Percentiles rank a stretch among this genome's conserved stretches.
Conservation (phyloP, 169 alveolate genomes). For the Plasmodium cynomolgi region DNA sequence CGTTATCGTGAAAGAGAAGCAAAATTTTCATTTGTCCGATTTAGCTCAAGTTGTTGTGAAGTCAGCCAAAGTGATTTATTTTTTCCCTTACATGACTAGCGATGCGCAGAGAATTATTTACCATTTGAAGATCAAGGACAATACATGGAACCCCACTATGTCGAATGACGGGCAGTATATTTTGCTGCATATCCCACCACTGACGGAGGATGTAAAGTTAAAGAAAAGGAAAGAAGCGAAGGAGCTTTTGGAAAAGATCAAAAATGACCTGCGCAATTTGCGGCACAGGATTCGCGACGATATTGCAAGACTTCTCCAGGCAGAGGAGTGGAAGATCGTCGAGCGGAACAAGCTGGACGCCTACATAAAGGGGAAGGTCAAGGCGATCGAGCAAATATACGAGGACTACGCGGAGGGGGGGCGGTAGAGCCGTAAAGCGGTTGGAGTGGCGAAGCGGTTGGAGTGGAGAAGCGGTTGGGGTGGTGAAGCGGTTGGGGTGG, state of each 20-base stretch:
- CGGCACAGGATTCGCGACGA: slow-evolving; percentile 48
- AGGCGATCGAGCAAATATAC: slow-evolving; percentile 24
- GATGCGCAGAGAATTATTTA: slow-evolving; percentile 66
- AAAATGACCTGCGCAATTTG: slow-evolving; percentile 56
- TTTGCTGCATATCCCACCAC: slow-evolving; percentile 43
- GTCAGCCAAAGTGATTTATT: slow-evolving; percentile 23
- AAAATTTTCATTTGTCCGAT: slow-evolving; percentile 33
- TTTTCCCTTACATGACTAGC: slow-evolving; percentile 40
- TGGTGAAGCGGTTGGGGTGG: not conserved
- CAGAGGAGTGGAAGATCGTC: slow-evolving; percentile 62
- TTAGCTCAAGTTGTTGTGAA: slow-evolving; percentile 65
- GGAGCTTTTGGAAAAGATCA: slow-evolving; percentile 55
- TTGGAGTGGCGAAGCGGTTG: not conserved
- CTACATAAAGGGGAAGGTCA: slow-evolving; percentile 46
- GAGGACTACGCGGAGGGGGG: not conserved
- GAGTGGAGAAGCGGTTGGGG: not conserved
- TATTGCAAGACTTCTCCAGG: slow-evolving; percentile 20
- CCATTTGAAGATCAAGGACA: slow-evolving; percentile 47
- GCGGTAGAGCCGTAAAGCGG: not conserved
- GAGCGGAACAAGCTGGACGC: slow-evolving; percentile 54
- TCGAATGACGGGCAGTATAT: slow-evolving; percentile 38
- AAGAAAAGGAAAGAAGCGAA: slow-evolving; percentile 73
- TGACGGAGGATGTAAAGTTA: slow-evolving; percentile 43
- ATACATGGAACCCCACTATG: slow-evolving; percentile 55
- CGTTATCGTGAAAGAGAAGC: slow-evolving; percentile 29